These are phyloP conservation scores for Coemansia sp. DNA, from an alignment of 192 early-diverging fungal species.

Conservation along the genomic window DNA sequence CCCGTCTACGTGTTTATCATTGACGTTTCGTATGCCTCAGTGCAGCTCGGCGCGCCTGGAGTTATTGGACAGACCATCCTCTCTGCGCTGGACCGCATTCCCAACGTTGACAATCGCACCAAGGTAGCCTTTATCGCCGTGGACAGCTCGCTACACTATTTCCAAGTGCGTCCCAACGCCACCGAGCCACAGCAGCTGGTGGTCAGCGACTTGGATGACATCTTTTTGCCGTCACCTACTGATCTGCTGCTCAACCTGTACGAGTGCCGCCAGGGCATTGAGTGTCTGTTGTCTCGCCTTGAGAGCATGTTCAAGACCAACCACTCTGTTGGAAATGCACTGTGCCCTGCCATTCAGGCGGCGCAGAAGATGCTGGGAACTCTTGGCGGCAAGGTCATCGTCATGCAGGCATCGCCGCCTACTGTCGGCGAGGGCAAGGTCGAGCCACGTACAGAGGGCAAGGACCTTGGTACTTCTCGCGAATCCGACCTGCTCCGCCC, in stretches of 20 bases:
- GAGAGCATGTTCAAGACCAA: conserved; percentile 86
- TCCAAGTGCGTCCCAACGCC: conserved; percentile 72
- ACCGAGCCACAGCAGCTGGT: conserved; percentile 94
- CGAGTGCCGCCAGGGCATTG: conserved; percentile 78
- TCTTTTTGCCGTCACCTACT: conserved; percentile 85
- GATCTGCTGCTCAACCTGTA: conserved; percentile 88
- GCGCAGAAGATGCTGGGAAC: conserved; percentile 80
- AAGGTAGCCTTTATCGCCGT: conserved; percentile 91
- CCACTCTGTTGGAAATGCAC: conserved; percentile 74
- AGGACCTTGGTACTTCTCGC: conserved; percentile 88
- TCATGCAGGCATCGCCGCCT: conserved; percentile 81
- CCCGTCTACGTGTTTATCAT: conserved; percentile 92
- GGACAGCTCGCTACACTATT: conserved; percentile 89
- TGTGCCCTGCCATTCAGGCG: conserved; percentile 82
- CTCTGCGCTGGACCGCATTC: conserved; percentile 80
- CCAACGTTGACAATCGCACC: conserved; percentile 86
- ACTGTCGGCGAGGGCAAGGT: conserved; percentile 79
- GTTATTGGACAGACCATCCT: conserved; percentile 80
- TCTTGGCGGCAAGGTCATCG: conserved; percentile 90
- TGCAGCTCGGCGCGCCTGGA: conserved; percentile 83
- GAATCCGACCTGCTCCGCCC: conserved; percentile 84
- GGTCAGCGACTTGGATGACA: conserved; percentile 88
- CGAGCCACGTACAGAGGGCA: conserved; percentile 84
- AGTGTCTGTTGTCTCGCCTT: conserved; percentile 72
- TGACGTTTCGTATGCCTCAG: conserved; percentile 90